Evolutionary conservation across 2,329 filamentous ascomycete species (phyloP).

Genomic region (Dothiorella sarmentorum): DNA sequence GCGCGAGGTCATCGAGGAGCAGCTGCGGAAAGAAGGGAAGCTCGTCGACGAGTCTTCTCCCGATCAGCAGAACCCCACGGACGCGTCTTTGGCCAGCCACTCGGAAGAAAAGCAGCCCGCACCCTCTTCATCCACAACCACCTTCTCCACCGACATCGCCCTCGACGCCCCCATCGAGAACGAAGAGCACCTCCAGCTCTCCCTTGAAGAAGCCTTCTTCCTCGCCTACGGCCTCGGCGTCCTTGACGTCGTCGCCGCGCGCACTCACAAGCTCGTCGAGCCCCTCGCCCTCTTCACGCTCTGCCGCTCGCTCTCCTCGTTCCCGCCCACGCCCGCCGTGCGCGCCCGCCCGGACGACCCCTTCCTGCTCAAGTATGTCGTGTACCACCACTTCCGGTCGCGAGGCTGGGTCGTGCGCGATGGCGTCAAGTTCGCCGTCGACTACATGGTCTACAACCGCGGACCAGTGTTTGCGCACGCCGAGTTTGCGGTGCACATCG

Average conservation of each 20-base stretch:
- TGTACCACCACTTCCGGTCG: conserved; percentile 94
- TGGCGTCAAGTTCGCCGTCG: conserved; percentile 91
- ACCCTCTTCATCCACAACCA: neutral
- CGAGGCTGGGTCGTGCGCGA: conserved; percentile 91
- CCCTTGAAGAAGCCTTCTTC: conserved; percentile 88
- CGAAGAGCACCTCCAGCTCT: conserved; percentile 88
- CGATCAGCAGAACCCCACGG: too few relatives aligned
- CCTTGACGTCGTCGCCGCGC: conserved; percentile 54
- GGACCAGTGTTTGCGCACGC: conserved; percentile 94
- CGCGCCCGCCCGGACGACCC: conserved; percentile 69
- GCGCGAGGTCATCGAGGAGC: conserved; percentile 76
- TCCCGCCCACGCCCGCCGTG: conserved; percentile 51
- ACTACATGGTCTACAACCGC: conserved; percentile 90
- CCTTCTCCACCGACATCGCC: neutral
- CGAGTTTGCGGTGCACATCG: conserved; percentile 81
- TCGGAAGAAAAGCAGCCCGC: neutral
- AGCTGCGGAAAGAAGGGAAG: conserved; percentile 54
- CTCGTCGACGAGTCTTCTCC: conserved; percentile 23
- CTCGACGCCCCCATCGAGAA: conserved; percentile 39
- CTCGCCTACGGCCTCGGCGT: conserved; percentile 76
- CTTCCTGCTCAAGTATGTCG: conserved; percentile 82
- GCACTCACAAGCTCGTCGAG: conserved; percentile 47
- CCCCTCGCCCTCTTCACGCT: conserved; percentile 51
- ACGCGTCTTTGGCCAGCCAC: neutral
- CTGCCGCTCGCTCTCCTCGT: conserved; percentile 67